Conservation (phyloP, 345 rosid species). For the Hypericum perforatum region DNA sequence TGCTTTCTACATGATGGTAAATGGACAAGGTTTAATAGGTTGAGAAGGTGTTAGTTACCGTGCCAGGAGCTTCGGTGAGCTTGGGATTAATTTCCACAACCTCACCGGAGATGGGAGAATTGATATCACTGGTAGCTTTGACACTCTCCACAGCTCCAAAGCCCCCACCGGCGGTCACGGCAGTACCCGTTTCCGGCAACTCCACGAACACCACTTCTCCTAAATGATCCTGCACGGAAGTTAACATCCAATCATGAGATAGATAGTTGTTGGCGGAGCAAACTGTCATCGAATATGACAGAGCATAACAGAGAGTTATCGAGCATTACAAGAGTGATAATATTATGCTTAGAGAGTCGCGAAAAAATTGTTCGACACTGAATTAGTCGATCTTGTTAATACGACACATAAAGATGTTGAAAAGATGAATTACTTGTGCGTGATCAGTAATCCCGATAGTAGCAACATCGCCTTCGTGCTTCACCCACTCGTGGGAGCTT, state of each 20-base stretch:
- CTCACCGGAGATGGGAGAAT: conserved; percentile 85
- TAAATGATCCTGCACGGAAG: conserved; percentile 52
- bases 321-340: too few species aligned
- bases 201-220: conserved; percentile 97
- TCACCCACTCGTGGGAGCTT: conserved; percentile 89
- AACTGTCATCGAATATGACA: too few species aligned
- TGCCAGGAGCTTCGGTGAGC: conserved; percentile 61
- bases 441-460: conserved; percentile 86
- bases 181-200: conserved; percentile 48
- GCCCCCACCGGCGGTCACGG: conserved; percentile 45
- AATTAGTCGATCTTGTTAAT: too few species aligned
- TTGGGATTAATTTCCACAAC: conserved; percentile 66
- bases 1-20: too few species aligned
- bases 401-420: neutral
- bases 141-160: conserved; percentile 97
- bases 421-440: conserved; percentile 55
- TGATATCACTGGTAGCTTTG: conserved; percentile 84
- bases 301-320: too few species aligned
- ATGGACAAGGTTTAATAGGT: neutral
- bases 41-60: conserved; percentile 33
- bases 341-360: too few species aligned
- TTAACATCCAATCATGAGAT: too few species aligned
- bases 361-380: too few species aligned
- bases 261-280: too few species aligned
- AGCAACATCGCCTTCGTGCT: conserved; percentile 83